Conservation (phyloP, 768 basidiomycete genomes). For the Suillus brevipes region DNA sequence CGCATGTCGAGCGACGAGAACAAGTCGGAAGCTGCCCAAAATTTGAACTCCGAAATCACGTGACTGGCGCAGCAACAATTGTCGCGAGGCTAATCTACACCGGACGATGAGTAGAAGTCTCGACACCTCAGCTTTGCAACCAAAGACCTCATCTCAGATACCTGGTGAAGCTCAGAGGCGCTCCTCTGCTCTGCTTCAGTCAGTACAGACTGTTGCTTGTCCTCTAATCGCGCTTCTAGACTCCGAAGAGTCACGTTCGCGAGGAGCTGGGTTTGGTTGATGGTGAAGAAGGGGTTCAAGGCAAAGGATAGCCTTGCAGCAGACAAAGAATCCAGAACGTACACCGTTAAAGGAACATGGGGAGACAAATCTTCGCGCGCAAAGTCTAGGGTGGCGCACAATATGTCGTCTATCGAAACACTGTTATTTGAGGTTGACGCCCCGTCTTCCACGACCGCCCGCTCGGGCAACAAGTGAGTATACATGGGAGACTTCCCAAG, state of each 20-base stretch:
- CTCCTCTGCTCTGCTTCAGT: background rate
- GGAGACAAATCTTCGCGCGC: constrained; percentile 34
- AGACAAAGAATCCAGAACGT: constrained; percentile 44
- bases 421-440: constrained; percentile 4
- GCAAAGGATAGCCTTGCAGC: constrained; percentile 39
- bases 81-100: constrained; percentile 52
- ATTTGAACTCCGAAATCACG: too few relatives aligned
- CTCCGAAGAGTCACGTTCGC: background rate
- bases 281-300: constrained; percentile 22
- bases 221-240: background rate
- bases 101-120: background rate
- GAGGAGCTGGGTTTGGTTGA: background rate
- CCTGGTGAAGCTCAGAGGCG: background rate
- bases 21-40: too few relatives aligned
- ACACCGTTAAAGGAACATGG: constrained; percentile 41
- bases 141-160: background rate
- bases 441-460: constrained; percentile 10
- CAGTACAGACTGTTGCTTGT: background rate
- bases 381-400: constrained; percentile 30
- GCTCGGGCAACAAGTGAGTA: constrained; percentile 20
- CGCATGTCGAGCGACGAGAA: too few relatives aligned
- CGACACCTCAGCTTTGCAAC: background rate
- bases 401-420: constrained; percentile 17
- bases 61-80: too few relatives aligned
- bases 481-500: constrained; percentile 23